Evolutionary conservation across 495 filamentous ascomycete species (phyloP).

Genomic region (Amphirosellinia nigrospora): DNA sequence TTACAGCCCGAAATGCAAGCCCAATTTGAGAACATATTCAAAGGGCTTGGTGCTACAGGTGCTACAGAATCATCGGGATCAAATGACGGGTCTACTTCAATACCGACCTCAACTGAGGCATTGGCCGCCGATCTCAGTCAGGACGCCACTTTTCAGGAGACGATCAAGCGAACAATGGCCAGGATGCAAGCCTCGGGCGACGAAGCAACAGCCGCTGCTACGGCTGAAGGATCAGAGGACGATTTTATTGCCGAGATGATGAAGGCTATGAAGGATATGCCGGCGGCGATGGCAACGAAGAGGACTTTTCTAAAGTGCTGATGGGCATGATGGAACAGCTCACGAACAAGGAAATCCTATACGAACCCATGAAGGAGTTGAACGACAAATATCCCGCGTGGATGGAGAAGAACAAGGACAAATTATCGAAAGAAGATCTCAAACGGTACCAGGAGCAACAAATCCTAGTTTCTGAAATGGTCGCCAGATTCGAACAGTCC

Average conservation of each 20-base stretch:
- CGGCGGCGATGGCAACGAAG: slow-evolving; percentile 73
- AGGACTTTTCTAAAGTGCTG: slow-evolving; percentile 90
- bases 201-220: slow-evolving; percentile 78
- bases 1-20: slow-evolving; percentile 76
- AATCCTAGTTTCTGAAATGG: slow-evolving; percentile 82
- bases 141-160: slow-evolving; percentile 82
- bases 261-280: slow-evolving; percentile 75
- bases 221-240: slow-evolving; percentile 67
- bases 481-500: slow-evolving; percentile 80
- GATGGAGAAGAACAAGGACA: slow-evolving; percentile 77
- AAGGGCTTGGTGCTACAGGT: slow-evolving; percentile 69
- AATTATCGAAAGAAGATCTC: slow-evolving; percentile 70
- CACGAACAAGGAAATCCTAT: slow-evolving; percentile 96
- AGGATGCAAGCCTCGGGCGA: slow-evolving; percentile 89
- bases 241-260: slow-evolving; percentile 86
- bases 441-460: slow-evolving; percentile 83
- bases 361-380: slow-evolving; percentile 98
- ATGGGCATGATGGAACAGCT: slow-evolving; percentile 98
- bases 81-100: slow-evolving; percentile 33
- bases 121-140: slow-evolving; percentile 37
- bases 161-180: slow-evolving; percentile 89
- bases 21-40: slow-evolving; percentile 85
- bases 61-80: slow-evolving; percentile 50
- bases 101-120: slow-evolving; percentile 36
- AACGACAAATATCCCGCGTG: slow-evolving; percentile 88